These are phyloP conservation scores for Papiliotrema flavescens DNA, from an alignment of 1,284 basidiomycete genomes.

Conservation along the genomic window DNA sequence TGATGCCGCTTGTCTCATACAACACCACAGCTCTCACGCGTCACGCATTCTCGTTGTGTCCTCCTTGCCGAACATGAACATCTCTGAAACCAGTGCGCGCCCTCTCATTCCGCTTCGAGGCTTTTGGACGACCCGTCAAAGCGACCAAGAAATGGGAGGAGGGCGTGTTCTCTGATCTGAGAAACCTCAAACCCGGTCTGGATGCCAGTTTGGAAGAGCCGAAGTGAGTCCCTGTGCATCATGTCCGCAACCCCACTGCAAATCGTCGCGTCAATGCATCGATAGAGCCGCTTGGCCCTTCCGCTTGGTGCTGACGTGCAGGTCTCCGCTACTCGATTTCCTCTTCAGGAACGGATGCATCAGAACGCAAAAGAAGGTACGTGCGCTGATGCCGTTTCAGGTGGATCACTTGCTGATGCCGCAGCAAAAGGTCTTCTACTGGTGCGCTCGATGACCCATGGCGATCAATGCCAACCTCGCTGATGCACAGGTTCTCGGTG, in stretches of 20 bases:
- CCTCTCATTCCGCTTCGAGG: slow-evolving; percentile 82
- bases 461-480: not conserved
- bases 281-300: no score
- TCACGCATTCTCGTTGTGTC: no score
- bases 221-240: slow-evolving; percentile 55
- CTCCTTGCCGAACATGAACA: no score
- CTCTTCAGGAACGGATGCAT: slow-evolving; percentile 93
- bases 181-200: slow-evolving; percentile 84
- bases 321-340: slow-evolving; percentile 68
- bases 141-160: slow-evolving; percentile 57
- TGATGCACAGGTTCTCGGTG: slow-evolving; percentile 63
- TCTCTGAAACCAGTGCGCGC: slow-evolving; percentile 59
- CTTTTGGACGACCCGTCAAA: slow-evolving; percentile 59
- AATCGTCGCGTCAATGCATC: no score
- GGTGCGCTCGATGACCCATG: no score
- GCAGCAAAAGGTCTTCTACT: slow-evolving; percentile 62
- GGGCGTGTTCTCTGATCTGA: slow-evolving; percentile 83
- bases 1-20: slow-evolving; percentile 33
- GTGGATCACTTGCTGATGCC: slow-evolving; percentile 3
- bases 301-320: slow-evolving; percentile 12
- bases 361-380: slow-evolving; percentile 92
- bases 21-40: no score
- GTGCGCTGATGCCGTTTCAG: slow-evolving; percentile 35
- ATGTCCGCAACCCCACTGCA: no score
- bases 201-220: slow-evolving; percentile 89